These are phyloP conservation scores for Aureobasidium melanogenum DNA, from an alignment of 2,329 filamentous ascomycete species.

Conservation along the genomic window DNA sequence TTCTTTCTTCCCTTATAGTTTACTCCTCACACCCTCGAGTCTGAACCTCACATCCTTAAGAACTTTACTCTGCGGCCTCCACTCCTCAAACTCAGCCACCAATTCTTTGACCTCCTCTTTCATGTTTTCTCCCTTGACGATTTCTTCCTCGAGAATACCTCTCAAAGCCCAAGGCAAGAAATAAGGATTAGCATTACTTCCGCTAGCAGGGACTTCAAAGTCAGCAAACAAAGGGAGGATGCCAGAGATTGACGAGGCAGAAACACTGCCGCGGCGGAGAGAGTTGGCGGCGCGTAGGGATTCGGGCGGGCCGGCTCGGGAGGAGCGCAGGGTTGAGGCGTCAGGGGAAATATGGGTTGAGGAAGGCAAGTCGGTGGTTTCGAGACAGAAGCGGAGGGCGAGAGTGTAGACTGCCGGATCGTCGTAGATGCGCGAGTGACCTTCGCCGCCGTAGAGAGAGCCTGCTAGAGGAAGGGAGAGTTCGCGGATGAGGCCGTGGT, in stretches of 20 bases:
- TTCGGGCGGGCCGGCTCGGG: constrained; percentile 21
- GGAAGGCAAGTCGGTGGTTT: constrained; percentile 30
- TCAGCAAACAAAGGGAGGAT: constrained; percentile 25
- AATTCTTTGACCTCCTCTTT: constrained; percentile 68
- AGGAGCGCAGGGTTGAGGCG: neutral
- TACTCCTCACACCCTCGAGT: constrained; percentile 82
- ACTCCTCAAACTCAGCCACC: constrained; percentile 82
- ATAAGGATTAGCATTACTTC: constrained; percentile 64
- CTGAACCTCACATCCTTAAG: constrained; percentile 94
- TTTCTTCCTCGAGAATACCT: constrained; percentile 82
- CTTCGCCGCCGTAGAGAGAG: constrained; percentile 83
- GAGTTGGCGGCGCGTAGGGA: constrained; percentile 24
- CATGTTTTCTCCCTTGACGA: constrained; percentile 68
- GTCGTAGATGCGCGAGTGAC: constrained; percentile 88
- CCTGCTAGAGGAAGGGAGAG: constrained; percentile 81
- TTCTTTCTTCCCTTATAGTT: constrained; percentile 42
- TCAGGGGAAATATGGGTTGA: neutral
- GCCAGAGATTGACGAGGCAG: constrained; percentile 18
- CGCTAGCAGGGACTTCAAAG: constrained; percentile 32
- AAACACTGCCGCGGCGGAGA: constrained; percentile 25
- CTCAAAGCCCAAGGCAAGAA: constrained; percentile 93
- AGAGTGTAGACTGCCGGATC: constrained; percentile 74
- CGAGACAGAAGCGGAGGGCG: constrained; percentile 39
- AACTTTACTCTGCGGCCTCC: constrained; percentile 83
- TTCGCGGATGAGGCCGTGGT: constrained; percentile 89